These are phyloP conservation scores for Mangifera indica DNA, from an alignment of 345 rosid genomes.

Conservation along the genomic window DNA sequence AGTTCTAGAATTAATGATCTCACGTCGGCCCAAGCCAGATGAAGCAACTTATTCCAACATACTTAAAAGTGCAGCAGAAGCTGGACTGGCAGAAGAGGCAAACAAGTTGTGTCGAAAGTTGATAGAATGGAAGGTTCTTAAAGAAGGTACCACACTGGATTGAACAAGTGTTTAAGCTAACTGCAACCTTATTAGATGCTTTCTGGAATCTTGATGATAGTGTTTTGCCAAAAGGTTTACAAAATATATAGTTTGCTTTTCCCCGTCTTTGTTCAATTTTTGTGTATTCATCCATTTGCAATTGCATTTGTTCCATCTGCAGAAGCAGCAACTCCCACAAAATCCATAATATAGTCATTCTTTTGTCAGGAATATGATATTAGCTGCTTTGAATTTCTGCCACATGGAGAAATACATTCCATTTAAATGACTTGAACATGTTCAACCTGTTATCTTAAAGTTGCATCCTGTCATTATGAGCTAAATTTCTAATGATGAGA, in stretches of 20 bases:
- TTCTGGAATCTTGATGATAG: neutral
- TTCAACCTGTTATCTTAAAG: too few relatives aligned
- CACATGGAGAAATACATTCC: too few relatives aligned
- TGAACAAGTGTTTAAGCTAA: neutral
- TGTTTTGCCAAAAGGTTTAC: neutral
- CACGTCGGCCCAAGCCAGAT: conserved; percentile 49
- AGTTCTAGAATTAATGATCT: conserved; percentile 69
- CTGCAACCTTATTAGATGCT: neutral
- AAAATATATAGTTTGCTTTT: conserved; percentile 5
- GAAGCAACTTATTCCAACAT: conserved; percentile 39
- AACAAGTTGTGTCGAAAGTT: conserved; percentile 49
- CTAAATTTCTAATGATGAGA: neutral
- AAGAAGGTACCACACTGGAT: conserved; percentile 15
- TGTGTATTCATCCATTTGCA: neutral
- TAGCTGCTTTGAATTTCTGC: neutral
- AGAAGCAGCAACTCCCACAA: neutral
- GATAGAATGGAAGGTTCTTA: conserved; percentile 41
- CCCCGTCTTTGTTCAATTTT: neutral
- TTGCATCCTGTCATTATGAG: neutral
- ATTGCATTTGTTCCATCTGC: neutral
- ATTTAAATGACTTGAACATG: too few relatives aligned
- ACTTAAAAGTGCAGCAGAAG: conserved; percentile 49
- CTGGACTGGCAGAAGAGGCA: conserved; percentile 67
- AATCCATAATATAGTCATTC: neutral
- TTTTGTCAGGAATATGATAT: neutral